Evolutionary conservation across 2,329 filamentous ascomycete species (phyloP), one percentile per base, ranked within the genome.

Genomic region (Metarhizium brunneum): DNA sequence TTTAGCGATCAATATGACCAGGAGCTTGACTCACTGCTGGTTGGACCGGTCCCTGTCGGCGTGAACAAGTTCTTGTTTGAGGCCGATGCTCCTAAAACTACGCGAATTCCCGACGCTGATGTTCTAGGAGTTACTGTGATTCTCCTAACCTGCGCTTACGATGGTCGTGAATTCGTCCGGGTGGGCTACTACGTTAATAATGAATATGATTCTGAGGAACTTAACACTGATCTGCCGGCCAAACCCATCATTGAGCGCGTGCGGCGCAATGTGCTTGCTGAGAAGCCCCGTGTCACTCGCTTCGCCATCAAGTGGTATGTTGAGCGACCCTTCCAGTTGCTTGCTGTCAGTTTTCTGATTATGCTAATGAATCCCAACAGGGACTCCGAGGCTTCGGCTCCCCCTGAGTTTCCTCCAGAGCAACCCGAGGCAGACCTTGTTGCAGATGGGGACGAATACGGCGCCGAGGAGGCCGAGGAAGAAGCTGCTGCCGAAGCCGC

Each of bases 131-230:
- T 99, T 52, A 99, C 94, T 4, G 94, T 99, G 66, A 91, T 99
- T 65, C 86, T 99, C 55, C 82, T 99, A 62, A 96, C 91, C 56
- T 97, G 94, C 75, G 88, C 90, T 71, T 99, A 99, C 75, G 94
- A 99, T 66, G 88, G 88, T 54, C 85, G 94, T 67, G 94, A 99
- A 72, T 99, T 99, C 66, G 91, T 99, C 43, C 91, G 94, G 62
- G 92, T 99, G 47, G 94, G 94, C 59, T 99, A 99, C 82, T 99
- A 99, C 65, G 94, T 99, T 66, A 99, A 97, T 80, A 99, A 99
- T 67, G 95, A 99, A 73, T 99, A 99, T 72, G 90, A 95, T 64
- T 88, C 88, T 30, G 90, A 95, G 66, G 90, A 95, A 70, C 81
- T 99, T 60, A 87, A 84, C 64, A 85, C 87, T 50, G 92, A 97